Evolutionary conservation across 2,329 filamentous ascomycete species (phyloP).

Genomic region (Fusarium chuoi): DNA sequence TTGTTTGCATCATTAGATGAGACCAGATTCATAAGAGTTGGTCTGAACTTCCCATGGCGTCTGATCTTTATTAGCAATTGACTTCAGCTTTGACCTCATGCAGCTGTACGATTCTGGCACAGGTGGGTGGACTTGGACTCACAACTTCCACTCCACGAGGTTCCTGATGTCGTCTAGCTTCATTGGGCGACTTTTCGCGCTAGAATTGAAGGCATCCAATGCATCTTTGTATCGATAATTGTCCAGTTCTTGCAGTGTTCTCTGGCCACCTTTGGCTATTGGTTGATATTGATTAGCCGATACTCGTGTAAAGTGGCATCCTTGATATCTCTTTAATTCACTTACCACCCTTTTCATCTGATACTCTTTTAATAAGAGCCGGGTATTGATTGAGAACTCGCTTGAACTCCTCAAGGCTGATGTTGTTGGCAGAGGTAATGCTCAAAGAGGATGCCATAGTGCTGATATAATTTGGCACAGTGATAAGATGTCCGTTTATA

Average conservation of each 20-base stretch:
- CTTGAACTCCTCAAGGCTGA: conserved; percentile 50
- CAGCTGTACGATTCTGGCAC: neutral
- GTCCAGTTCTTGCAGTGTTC: conserved; percentile 68
- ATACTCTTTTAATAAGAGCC: conserved; percentile 56
- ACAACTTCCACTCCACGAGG: conserved; percentile 79
- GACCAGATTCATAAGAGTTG: conserved; percentile 68
- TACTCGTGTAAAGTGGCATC: neutral
- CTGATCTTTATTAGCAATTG: conserved; percentile 46
- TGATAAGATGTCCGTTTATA: neutral
- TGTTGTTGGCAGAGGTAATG: conserved; percentile 29
- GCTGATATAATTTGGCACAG: neutral
- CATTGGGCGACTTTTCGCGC: conserved; percentile 54
- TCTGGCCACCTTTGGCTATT: conserved; percentile 60
- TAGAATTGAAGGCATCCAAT: conserved; percentile 55
- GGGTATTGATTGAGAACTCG: conserved; percentile 52
- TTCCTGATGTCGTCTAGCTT: conserved; percentile 66
- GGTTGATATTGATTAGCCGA: conserved; percentile 2
- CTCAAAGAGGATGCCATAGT: conserved; percentile 30
- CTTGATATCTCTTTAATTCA: conserved; percentile 5
- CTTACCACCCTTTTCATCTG: conserved; percentile 57
- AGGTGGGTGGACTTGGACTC: conserved; percentile 45
- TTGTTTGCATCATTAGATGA: conserved; percentile 66
- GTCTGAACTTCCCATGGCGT: conserved; percentile 71
- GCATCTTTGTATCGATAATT: conserved; percentile 67
- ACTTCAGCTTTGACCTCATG: neutral